Base-by-base conservation (phyloP, 768 basidiomycete species). In the Mycena albidolilacea region DNA sequence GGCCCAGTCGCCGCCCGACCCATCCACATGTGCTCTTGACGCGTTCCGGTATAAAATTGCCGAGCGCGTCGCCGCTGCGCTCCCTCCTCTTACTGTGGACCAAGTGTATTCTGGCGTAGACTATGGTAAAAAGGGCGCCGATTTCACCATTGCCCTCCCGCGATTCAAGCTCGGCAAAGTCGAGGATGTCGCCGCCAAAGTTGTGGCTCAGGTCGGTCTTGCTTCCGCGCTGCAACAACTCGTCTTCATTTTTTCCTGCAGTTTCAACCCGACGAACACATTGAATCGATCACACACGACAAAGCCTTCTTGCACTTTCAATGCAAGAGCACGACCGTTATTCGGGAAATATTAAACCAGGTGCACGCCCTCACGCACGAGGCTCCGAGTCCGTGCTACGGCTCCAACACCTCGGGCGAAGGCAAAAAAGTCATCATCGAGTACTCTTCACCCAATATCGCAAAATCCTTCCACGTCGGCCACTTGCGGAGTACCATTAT, bases 401-500 rank as follows among this genome's bases (percentile, higher is more conserved):
- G 97, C n/a, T 87, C 90, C 4, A 97, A 96, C 81, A 84, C 85
- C 38, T 84, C 86, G 4, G 96, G 95, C 6, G 85, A 88, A 57
- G 96, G 96, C 12, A 97, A 98, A 84, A 95, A 90, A 62, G 84
- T 94, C 72, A 81, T 97, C 76, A 88, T 97, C 78, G 97, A 99
- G 82, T 99, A 95, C 82, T 98, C 96, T 1, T 95, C 95, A 2
- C 97, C 97, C 17, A 99, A 99, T 80, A 98, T 99, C 77, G 97
- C 97, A 21, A 99, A 99, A 81, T 93, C 93, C 6, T 99, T 99
- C 90, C 97, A 99, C 77, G 97, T 98, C 64, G 98, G 97, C 15
- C 97, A 99, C 82, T 84, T 99, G 71, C 90, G 97, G 48, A 97
- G 95, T 66, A 99, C 97, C n/a, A 99, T 99, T 81, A 97, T 99